Conservation (phyloP, 345 rosid genomes). For the Ceriops zippeliana region DNA sequence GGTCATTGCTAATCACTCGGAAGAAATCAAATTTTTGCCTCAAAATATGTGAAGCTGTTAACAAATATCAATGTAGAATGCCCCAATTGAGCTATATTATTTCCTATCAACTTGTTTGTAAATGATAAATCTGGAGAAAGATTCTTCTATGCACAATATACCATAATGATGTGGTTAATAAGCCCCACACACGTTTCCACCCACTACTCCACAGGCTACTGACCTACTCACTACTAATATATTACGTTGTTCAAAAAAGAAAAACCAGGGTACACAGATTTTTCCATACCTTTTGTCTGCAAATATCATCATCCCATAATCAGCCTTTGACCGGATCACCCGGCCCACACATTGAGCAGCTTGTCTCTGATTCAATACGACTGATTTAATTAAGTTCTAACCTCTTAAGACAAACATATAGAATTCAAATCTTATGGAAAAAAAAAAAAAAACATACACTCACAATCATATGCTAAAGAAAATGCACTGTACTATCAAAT, state of each 20-base stretch:
- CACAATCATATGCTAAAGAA: constrained; percentile 1
- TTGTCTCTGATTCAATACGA: constrained; percentile 64
- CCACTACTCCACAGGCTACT: too few species aligned
- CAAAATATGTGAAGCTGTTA: not conserved
- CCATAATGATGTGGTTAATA: too few species aligned
- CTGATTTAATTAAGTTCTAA: constrained; percentile 9
- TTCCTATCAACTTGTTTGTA: too few species aligned
- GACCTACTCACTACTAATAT: too few species aligned
- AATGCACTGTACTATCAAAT: not conserved
- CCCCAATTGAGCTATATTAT: too few species aligned
- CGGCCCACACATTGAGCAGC: constrained; percentile 99
- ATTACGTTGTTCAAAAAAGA: not conserved
- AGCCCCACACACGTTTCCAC: too few species aligned
- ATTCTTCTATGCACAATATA: too few species aligned
- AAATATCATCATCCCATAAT: constrained; percentile 99
- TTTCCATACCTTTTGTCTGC: constrained; percentile 78
- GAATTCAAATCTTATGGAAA: not conserved
- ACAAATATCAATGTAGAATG: not conserved
- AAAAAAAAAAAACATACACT: constrained; percentile 2
- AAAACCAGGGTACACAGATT: not conserved
- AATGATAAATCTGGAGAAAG: too few species aligned
- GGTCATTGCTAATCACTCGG: not conserved
- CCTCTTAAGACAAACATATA: constrained; percentile 6
- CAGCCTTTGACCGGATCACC: constrained; percentile 96
- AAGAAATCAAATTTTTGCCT: too few species aligned